These are phyloP conservation scores for Graphilbum sp. DNA, from an alignment of 2,329 filamentous ascomycete genomes.

Conservation along the genomic window DNA sequence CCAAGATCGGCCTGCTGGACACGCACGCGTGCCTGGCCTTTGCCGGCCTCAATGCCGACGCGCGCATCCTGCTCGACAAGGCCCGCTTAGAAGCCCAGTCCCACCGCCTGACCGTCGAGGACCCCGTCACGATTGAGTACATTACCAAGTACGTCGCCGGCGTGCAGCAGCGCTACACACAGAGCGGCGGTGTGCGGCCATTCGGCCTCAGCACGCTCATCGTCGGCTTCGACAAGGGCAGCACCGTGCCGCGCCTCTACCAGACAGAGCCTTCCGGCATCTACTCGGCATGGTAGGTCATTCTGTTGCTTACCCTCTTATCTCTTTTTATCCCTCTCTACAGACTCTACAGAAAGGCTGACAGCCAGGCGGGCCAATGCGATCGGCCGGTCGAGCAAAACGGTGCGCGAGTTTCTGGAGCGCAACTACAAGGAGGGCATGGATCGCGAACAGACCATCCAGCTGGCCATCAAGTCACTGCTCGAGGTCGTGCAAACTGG, in stretches of 20 bases:
- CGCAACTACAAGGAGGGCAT: conserved; percentile 98
- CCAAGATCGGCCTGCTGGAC: conserved; percentile 88
- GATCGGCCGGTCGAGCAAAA: conserved; percentile 96
- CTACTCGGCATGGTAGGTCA: conserved; percentile 84
- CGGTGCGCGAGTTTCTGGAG: conserved; percentile 94
- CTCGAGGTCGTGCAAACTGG: conserved; percentile 97
- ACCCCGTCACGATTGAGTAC: conserved; percentile 96
- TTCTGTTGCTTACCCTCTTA: neutral
- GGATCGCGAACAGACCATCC: conserved; percentile 91
- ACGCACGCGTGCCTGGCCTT: conserved; percentile 95
- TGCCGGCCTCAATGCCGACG: conserved; percentile 92
- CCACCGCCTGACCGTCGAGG: conserved; percentile 91
- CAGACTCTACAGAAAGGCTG: no score
- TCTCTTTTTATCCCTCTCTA: no score
- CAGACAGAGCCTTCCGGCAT: conserved; percentile 99
- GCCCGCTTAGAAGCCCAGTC: conserved; percentile 93
- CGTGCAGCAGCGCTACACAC: conserved; percentile 97
- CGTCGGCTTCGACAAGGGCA: conserved; percentile 93
- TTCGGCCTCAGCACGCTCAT: conserved; percentile 97
- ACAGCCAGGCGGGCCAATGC: conserved; percentile 89
- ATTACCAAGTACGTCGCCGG: conserved; percentile 98
- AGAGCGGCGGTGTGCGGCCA: conserved; percentile 95
- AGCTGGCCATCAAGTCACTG: conserved; percentile 93
- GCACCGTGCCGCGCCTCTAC: conserved; percentile 77
- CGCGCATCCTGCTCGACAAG: conserved; percentile 95